Evolutionary conservation across 257 asterid genomes (phyloP), one percentile per base, ranked within the genome.

Genomic region (Vinca minor): DNA sequence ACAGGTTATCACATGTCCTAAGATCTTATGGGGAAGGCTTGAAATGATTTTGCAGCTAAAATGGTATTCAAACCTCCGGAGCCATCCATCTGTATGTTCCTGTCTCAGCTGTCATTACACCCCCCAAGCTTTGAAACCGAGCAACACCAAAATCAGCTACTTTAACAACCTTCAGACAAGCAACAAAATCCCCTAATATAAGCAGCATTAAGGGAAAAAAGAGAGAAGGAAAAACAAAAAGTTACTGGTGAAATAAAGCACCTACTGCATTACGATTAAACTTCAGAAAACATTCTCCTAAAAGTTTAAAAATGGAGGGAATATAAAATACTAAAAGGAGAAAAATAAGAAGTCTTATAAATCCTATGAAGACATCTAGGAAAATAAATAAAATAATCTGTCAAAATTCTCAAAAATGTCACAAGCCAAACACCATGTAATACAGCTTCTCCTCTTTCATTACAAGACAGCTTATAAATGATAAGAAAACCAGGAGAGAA

Each of bases 71-170:
- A 20, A 77, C 80, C 82, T 77, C 82, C 36, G 85, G 82, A 49
- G 82, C 78, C 82, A 76, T 77, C 82, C 84, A 79, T 74, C 73
- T 68, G 56, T 74, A 79, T 11, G 77, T 76, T 25, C 82, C 82
- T 52, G 82, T 76, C 75, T 79, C 82, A 45, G 82, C 82, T 48
- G 79, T 79, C 82, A 79, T 79, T 52, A 71, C 75, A 50, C 82
- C 80, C 58, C 59, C 84, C 36, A 55, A 69, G 34, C 75, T 57
- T 55, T 64, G 79, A 47, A 76, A 67, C 54, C 79, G 82, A 62
- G 84, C 77, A 73, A 79, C 71, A 36, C 84, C 84, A 70, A 79
- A 79, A 71, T 76, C 82, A 67, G 81, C 78, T 63, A 71, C 82
- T 66, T 79, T 77, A 66, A 79, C 80, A 74, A 74, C 79, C 85